phyloP scores from a whole-genome alignment of 2,329 filamentous ascomycete genomes.

The Trichoderma cornu-damae region DNA sequence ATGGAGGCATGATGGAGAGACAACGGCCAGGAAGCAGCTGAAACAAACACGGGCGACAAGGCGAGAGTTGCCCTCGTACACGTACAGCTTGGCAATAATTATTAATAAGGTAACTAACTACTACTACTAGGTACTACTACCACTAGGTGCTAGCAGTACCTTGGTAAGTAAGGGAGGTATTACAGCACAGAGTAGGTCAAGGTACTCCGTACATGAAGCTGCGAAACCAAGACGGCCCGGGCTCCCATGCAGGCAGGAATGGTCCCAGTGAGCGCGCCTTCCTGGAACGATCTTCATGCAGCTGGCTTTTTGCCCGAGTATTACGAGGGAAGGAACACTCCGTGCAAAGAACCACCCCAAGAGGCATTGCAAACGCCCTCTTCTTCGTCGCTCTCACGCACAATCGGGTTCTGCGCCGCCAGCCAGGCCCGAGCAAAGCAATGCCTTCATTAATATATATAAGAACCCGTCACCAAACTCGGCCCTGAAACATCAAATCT shows the following conservation, averaged over 20 bases:
- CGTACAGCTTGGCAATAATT: neutral
- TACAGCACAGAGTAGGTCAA: too few relatives aligned
- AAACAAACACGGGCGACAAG: neutral
- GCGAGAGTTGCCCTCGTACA: neutral
- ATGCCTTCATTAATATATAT: neutral
- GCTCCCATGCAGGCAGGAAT: neutral
- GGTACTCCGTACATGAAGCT: neutral
- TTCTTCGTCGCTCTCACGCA: neutral
- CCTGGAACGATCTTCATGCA: conserved; percentile 6
- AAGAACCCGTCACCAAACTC: neutral
- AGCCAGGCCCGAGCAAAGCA: neutral
- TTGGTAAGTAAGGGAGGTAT: too few relatives aligned
- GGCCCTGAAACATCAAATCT: neutral
- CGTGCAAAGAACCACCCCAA: too few relatives aligned
- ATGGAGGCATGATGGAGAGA: conserved; percentile 2
- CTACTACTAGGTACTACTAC: too few relatives aligned
- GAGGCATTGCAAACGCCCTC: neutral
- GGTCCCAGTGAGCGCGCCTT: conserved; percentile 11
- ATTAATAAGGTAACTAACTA: too few relatives aligned
- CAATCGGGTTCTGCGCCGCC: neutral
- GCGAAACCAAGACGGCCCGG: conserved; percentile 3
- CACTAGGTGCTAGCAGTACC: too few relatives aligned
- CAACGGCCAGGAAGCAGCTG: neutral
- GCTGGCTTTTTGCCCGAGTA: neutral
- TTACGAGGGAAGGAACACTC: neutral